These are phyloP conservation scores for Thamnidium elegans DNA, from an alignment of 192 early-diverging fungal genomes.

Conservation along the genomic window DNA sequence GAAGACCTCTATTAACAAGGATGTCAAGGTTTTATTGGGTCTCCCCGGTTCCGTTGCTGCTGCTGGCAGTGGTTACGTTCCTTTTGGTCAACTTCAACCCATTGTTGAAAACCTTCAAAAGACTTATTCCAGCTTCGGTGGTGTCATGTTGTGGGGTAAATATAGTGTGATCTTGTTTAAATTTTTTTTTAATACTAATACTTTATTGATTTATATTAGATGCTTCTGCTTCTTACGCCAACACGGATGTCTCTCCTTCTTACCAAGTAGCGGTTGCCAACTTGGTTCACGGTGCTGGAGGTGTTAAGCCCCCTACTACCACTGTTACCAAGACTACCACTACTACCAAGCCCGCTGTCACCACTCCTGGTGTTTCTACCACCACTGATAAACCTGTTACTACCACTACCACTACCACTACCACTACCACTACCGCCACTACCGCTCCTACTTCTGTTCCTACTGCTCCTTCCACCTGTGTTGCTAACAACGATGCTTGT, in stretches of 20 bases:
- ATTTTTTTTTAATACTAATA: too few relatives aligned
- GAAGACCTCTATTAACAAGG: conserved; percentile 55
- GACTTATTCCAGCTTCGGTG: conserved; percentile 56
- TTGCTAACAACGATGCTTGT: too few relatives aligned
- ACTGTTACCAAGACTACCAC: neutral
- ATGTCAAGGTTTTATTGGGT: conserved; percentile 64
- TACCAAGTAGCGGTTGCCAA: conserved; percentile 12
- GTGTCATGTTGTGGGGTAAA: conserved; percentile 66
- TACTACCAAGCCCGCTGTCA: too few relatives aligned
- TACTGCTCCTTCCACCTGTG: neutral
- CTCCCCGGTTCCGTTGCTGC: conserved; percentile 60
- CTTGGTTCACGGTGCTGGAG: too few relatives aligned
- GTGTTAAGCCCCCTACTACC: too few relatives aligned
- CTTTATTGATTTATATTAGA: conserved; percentile 17
- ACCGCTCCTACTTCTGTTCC: neutral
- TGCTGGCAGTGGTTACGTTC: conserved; percentile 57
- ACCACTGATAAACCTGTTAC: neutral
- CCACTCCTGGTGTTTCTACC: too few relatives aligned
- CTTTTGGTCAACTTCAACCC: conserved; percentile 49
- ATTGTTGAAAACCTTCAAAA: conserved; percentile 30
- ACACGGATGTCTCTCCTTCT: conserved; percentile 33
- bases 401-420: neutral
- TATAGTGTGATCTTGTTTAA: too few relatives aligned
- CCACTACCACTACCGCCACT: neutral
- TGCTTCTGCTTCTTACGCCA: conserved; percentile 58